phyloP scores from a whole-genome alignment of 148 eudicot genomes.

The Cornus kousa region DNA sequence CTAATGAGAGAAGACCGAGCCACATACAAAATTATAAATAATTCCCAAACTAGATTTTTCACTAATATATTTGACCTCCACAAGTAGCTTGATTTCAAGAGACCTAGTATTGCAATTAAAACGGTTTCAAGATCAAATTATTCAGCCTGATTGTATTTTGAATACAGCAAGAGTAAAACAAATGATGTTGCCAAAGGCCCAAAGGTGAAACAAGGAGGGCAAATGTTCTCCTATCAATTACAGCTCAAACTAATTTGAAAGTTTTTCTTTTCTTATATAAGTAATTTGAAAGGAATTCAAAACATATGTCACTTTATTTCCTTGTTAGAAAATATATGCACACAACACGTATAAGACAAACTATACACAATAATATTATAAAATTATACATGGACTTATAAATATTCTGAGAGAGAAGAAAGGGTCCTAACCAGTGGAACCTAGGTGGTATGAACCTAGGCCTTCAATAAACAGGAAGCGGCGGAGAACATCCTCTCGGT shows the following conservation, averaged over 20 bases:
- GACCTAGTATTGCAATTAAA: not conserved
- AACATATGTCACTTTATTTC: not conserved
- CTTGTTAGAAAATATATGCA: too few species aligned
- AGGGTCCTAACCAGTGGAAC: constrained; percentile 66
- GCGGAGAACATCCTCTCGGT: constrained; percentile 77
- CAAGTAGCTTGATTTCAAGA: not conserved
- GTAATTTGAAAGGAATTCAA: not conserved
- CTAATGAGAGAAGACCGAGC: not conserved
- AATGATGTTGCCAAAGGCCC: not conserved
- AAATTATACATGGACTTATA: not conserved
- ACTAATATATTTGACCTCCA: not conserved
- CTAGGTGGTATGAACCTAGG: constrained; percentile 76
- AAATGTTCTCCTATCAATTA: not conserved
- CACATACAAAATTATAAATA: not conserved
- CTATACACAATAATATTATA: not conserved
- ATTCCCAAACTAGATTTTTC: not conserved
- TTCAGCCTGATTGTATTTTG: too few species aligned
- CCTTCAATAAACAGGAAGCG: constrained; percentile 94
- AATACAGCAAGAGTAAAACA: not conserved
- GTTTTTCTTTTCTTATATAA: not conserved
- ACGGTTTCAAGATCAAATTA: not conserved
- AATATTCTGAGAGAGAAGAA: not conserved
- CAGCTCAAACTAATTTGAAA: not conserved
- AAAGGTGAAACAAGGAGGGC: not conserved
- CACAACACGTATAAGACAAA: not conserved